These are phyloP conservation scores for Tolypocladium sp. DNA, from an alignment of 2,329 filamentous ascomycete genomes.

Conservation along the genomic window DNA sequence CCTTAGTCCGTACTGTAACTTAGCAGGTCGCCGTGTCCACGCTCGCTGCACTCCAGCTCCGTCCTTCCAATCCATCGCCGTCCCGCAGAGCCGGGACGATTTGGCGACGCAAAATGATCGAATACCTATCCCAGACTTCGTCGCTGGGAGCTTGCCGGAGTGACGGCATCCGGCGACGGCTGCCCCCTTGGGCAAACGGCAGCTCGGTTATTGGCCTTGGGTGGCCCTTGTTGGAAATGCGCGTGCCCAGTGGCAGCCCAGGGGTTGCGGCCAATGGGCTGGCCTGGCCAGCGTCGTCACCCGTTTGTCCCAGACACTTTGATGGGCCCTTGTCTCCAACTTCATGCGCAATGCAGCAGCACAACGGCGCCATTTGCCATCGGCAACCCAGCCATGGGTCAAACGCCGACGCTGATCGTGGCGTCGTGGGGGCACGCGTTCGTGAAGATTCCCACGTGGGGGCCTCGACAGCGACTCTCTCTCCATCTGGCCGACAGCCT, in stretches of 20 bases:
- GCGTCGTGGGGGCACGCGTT: background rate
- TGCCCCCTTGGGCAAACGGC: background rate
- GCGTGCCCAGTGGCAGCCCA: background rate
- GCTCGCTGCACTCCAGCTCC: background rate
- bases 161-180: background rate
- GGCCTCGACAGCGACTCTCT: background rate
- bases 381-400: background rate
- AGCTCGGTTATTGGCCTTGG: background rate
- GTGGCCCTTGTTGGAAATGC: background rate
- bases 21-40: too few species aligned
- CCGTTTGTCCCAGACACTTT: background rate
- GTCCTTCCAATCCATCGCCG: background rate
- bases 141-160: background rate
- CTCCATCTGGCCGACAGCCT: background rate
- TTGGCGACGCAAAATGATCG: background rate
- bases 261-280: background rate
- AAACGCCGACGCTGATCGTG: constrained; percentile 1
- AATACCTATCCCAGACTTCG: background rate
- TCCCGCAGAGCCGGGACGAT: background rate
- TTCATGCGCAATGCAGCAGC: background rate
- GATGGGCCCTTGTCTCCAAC: background rate
- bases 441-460: background rate
- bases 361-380: background rate
- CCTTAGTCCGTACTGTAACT: too few species aligned
- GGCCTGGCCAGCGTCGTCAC: background rate